Conservation (phyloP, 345 rosid species). For the Mangifera indica region DNA sequence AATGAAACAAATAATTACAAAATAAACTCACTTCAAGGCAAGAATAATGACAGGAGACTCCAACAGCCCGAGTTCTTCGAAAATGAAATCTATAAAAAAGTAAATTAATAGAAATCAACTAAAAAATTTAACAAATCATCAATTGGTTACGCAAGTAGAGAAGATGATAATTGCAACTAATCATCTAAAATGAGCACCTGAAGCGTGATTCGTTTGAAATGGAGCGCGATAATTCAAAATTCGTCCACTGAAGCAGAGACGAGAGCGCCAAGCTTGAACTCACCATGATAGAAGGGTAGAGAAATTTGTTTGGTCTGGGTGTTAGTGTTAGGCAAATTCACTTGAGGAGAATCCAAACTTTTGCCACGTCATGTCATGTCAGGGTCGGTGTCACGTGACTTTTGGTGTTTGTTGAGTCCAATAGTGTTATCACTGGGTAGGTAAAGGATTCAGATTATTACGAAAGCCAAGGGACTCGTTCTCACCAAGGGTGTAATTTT, state of each 20-base stretch:
- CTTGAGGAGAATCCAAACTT: background rate
- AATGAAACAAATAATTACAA: background rate
- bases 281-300: slow-evolving; percentile 17
- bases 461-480: no score
- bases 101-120: background rate
- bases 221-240: slow-evolving; percentile 1
- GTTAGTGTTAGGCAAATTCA: background rate
- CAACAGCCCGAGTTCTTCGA: slow-evolving; percentile 21
- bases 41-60: slow-evolving; percentile 52
- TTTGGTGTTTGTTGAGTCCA: no score
- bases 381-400: background rate
- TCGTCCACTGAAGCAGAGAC: slow-evolving; percentile 10
- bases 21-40: slow-evolving; percentile 59
- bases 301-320: background rate
- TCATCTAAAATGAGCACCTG: slow-evolving; percentile 18
- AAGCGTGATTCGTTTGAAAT: slow-evolving; percentile 21
- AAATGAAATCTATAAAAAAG: slow-evolving; percentile 33
- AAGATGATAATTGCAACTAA: background rate
- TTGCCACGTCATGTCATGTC: background rate
- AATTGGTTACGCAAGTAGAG: background rate
- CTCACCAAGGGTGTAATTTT: no score
- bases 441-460: no score
- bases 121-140: background rate
- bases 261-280: slow-evolving; percentile 15
- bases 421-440: no score